Evolutionary conservation across 169 alveolate species (phyloP), one percentile per base, ranked within the genome.

Genomic region (Cyclospora cayetanensis): DNA sequence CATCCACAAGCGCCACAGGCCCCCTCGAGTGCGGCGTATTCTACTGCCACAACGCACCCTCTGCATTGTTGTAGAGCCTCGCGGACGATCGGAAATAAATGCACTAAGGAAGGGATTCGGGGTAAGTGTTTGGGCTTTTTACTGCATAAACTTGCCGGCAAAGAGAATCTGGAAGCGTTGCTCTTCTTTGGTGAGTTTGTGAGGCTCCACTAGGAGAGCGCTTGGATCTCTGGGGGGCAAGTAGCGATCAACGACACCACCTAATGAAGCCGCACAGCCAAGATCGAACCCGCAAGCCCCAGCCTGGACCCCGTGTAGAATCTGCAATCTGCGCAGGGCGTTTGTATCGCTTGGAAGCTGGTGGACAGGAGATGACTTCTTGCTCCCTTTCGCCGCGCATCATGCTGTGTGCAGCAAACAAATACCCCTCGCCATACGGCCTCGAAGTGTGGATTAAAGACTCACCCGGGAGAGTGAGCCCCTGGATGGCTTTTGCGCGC

Each of bases 141-240:
- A 46, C n/a, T 46, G 60, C n/a, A 15, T 46, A 46, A 27, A 20
- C 84, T 43, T 31, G 60, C 94, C 87, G 35, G 60, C 84, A 29
- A 91, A 91, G 5, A 91, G 42, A 4, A 34, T 66, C 55, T 91
- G 94, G 35, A 82, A 91, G 41, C 53, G 42, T 22, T 74, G 91
- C 43, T 91, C 94, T 41, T 91, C 94, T 27, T 27, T 46, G 25
- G 94, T 91, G 12, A 91, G 25, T 35, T 82, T 79, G 82, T 91
- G 90, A 0, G 91, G 87, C 84, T 91, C 94, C 53, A 91, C 27
- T 52, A 91, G 91, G 34, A 91, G 63, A 39, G 82, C 25, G 70
- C 89, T 65, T 1, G 94, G 94, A 77, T 91, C 94, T 4, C 87
- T 15, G 35, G 94, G 94, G 7, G 94, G 94, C 18, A 84, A 35